Evolutionary conservation across 2,329 filamentous ascomycete genomes (phyloP), one percentile per base, ranked within the genome.

Genomic region (Ophiostoma tasmaniense): DNA sequence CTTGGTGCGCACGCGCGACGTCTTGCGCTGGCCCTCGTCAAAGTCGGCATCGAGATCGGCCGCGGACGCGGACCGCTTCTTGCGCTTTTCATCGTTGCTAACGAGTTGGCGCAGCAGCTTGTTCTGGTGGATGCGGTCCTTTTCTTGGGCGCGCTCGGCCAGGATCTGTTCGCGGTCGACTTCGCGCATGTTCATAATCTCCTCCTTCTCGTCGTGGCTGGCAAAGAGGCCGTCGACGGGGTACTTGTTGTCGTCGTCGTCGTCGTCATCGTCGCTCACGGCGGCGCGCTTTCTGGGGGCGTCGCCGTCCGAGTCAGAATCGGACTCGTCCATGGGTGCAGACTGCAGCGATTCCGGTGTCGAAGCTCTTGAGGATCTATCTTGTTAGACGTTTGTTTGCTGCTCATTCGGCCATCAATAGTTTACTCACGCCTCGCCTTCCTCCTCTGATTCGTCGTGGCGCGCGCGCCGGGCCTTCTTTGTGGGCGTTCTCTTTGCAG

Each of bases 141-240:
- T 89, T 77, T 95, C 89, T 74, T 92, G 88, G 45, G 90, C 89
- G 73, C 95, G 92, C 73, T 96, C 91, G 25, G 93, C 94, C 7
- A 99, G 85, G 62, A 97, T 89, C 76, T 92, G 88, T 78, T 99
- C 95, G 72, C 94, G 90, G 76, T 96, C 89, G 67, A 98, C 89
- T 80, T 98, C 93, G 37, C 93, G 89, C 85, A 97, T 88, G 69
- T 84, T 86, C 85, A 95, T 89, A 71, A 99, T 95, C 67, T 90
- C 83, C 8, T 84, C 84, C 78, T 91, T 93, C 76, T 95, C 91
- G 52, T 87, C 84, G 62, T 87, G 83, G 73, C 87, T 90, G 74
- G 87, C 85, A 77, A 92, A 95, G 75, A 95, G 89, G 74, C 94
- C 93, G 73, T 99, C 95, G 72, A 97, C 85, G 0, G 94, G 93